Evolutionary conservation across 1,284 basidiomycete genomes (phyloP).

Genomic region (Pyrrhoderma noxium): DNA sequence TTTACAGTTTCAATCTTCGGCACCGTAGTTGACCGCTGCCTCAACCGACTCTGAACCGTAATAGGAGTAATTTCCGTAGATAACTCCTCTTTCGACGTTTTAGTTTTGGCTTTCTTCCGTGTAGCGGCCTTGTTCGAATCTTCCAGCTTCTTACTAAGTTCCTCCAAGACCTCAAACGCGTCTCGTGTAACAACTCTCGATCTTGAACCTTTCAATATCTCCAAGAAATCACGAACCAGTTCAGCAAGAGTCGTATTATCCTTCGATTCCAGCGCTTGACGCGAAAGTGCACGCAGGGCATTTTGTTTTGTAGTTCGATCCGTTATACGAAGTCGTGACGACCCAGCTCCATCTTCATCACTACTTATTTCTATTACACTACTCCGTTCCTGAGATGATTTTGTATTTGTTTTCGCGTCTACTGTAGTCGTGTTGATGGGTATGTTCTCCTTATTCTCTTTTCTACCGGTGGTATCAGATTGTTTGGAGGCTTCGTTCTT

Average conservation of each 20-base stretch:
- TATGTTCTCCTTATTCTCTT: too few relatives aligned
- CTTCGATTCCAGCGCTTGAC: slow-evolving; percentile 36
- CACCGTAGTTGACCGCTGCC: neutral
- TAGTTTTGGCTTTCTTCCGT: neutral
- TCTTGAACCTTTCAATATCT: slow-evolving; percentile 51
- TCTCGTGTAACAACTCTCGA: slow-evolving; percentile 64
- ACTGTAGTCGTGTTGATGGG: too few relatives aligned
- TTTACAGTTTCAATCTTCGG: slow-evolving; percentile 11
- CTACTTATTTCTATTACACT: slow-evolving; percentile 43
- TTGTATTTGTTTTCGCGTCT: neutral
- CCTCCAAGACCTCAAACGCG: slow-evolving; percentile 60
- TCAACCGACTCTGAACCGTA: neutral
- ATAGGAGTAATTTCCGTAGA: neutral
- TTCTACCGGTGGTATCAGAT: too few relatives aligned
- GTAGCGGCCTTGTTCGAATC: slow-evolving; percentile 33
- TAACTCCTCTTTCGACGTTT: neutral
- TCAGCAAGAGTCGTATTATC: slow-evolving; percentile 47
- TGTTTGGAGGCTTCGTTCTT: neutral
- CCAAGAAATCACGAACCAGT: slow-evolving; percentile 50
- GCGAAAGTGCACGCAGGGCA: slow-evolving; percentile 41
- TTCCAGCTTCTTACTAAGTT: slow-evolving; percentile 57
- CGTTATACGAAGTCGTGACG: slow-evolving; percentile 24
- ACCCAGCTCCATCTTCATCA: slow-evolving; percentile 32
- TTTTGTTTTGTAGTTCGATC: slow-evolving; percentile 43
- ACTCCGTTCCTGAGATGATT: slow-evolving; percentile 20